Base-by-base conservation (phyloP, 2,329 filamentous ascomycete genomes). In the Penicillium sp. region DNA sequence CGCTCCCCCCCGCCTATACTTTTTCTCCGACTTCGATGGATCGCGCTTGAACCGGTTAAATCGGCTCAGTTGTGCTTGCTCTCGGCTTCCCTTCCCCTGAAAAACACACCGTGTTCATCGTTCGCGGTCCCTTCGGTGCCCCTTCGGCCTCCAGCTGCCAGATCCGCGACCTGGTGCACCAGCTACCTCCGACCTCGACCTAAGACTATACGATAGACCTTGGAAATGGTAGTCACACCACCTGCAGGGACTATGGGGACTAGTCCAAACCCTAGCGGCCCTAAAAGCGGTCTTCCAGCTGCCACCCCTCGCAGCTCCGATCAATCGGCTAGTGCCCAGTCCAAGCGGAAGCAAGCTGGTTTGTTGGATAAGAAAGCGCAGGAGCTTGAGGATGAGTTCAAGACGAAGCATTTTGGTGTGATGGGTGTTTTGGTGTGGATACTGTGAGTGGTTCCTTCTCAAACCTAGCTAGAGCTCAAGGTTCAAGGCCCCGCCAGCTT, bases 381-480 rank as follows among this genome's bases (percentile, higher is more conserved):
- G 57, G 61, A 63, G 49, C 63, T 72, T 57, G 76, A 78, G 61
- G 61, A 62, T 50, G 70, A 74, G 40, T 78, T 78, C 52, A 77
- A 73, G 60, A 52, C 62, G 12, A 74, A 71, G 54, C 76, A 78
- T 59, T 40, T 73, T 29, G 69, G 75, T 21, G 62, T 75, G 23
- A 54, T 78, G 54, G 74, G 72, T 27, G 67, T 78, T 41, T 64
- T 78, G 41, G 64, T 61, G 25, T 78, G 76, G 75, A 71, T 78
- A 55, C 56, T 76, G 75, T 78, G 67, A 76, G 75, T 71, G 43
- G 17, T 33, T 31, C 13, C 29, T 25, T 47, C 23, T 25, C 33
- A 29, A 23, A n/a, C 17, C 23, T 47, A 31, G 42, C 19, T n/a
- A 15, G 29, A 41, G 41, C 19, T 48, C 35, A n/a, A 43, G 41